Base-by-base conservation (phyloP, 1,139 yeast species). In the Saccharomyces hybrid region DNA sequence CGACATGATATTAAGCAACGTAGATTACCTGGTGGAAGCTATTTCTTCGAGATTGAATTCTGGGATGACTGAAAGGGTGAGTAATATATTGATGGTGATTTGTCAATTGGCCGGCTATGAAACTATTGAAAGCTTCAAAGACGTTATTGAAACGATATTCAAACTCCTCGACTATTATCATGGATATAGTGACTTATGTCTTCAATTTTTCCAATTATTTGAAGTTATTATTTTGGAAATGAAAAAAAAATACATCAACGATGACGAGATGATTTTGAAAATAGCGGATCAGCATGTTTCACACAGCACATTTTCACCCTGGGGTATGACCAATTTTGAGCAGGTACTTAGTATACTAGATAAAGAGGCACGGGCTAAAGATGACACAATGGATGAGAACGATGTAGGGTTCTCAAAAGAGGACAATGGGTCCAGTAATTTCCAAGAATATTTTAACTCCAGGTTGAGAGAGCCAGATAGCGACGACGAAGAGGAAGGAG, bases 131-230 rank as follows among this genome's bases (percentile, higher is more conserved):
- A 88, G 82, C 56, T 75, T 91, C 54, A 81, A 77, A 53, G 98
- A 91, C 68, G 75, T 91, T 0, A 73, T 91, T 7, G 79, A 82
- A 41, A 82, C 90, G 11, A 78, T 89, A 61, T 88, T 93, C 68
- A 82, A 84, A 9, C 72, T 90, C 32, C 75, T 93, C 50, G 98
- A 93, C 68, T 77, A 83, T 48, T 91, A 85, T 63, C 96, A 91
- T 71, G 95, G 95, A 0, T 91, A 93, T 67, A 73, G 82, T 1
- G 74, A 76, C 14, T 72, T 93, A 23, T 84, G 88, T 50, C 84
- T 84, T 56, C 90, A 90, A 0, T 84, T 89, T 56, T 88, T 91
- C 60, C 72, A 78, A 5, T 85, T 88, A 0, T 88, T 91, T 63
- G 80, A 79, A 50, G 84, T 86, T 14, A 70, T 91, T 1, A 76